Percentiles rank a stretch among this genome's conserved stretches.
Conservation (phyloP, 148 eudicot genomes). For the Suaeda aralocaspica region DNA sequence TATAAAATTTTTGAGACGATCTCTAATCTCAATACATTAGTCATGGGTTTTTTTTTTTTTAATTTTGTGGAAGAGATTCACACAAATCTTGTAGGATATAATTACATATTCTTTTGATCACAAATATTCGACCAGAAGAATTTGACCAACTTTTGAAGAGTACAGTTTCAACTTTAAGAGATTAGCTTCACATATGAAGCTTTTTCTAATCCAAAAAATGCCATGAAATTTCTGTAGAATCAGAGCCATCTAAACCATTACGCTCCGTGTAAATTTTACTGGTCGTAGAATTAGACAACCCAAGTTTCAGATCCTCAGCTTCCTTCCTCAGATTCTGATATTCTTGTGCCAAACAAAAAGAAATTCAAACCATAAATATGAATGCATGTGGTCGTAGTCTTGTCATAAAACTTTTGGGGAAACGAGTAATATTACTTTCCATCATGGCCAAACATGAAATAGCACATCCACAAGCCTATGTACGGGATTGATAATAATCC, state of each 20-base stretch:
- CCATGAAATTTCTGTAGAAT: slow-evolving; percentile 35
- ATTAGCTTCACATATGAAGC: slow-evolving; percentile 28
- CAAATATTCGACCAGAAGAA: slow-evolving; percentile 21
- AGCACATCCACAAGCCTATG: too few species aligned
- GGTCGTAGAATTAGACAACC: slow-evolving; percentile 25
- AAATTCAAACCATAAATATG: too few species aligned
- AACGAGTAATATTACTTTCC: too few species aligned
- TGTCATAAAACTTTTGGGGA: too few species aligned
- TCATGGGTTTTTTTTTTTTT: too few species aligned
- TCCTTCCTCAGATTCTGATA: slow-evolving; percentile 48
- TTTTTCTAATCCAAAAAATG: slow-evolving; percentile 47
- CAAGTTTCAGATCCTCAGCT: slow-evolving; percentile 41
- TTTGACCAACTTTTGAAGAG: not conserved
- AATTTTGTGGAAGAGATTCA: too few species aligned
- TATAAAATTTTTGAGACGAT: too few species aligned
- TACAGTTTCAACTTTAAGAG: not conserved
- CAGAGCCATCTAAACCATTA: slow-evolving; percentile 24
- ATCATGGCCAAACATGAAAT: too few species aligned
- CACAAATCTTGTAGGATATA: too few species aligned
- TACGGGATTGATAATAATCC: too few species aligned
- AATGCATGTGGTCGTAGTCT: too few species aligned
- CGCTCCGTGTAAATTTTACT: slow-evolving; percentile 16
- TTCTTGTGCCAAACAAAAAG: slow-evolving; percentile 36
- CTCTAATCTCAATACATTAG: too few species aligned
- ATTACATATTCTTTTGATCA: slow-evolving; percentile 16